Percentiles rank a stretch among this genome's conserved stretches.
Conservation (phyloP, 176 grass and related monocot species). For the Sorghum bicolor region DNA sequence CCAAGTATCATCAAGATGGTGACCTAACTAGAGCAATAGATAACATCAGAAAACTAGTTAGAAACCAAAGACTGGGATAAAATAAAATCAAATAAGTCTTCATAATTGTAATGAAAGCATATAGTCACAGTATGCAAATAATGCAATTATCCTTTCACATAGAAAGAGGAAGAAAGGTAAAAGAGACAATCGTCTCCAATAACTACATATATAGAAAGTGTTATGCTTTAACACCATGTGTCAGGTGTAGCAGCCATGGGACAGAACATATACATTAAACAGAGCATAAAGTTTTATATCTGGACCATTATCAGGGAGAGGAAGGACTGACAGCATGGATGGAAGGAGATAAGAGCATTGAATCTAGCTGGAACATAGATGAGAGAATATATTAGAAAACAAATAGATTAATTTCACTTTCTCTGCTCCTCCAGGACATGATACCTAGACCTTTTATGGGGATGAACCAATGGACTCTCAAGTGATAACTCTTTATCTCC, state of each 20-base stretch:
- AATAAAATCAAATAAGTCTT: not conserved
- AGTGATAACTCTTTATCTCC: not conserved
- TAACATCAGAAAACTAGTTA: constrained; percentile 31
- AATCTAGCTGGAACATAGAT: not conserved
- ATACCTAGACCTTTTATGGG: not conserved
- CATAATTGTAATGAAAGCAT: constrained; percentile 7
- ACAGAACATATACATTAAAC: not conserved
- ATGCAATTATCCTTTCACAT: constrained; percentile 14
- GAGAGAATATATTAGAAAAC: not conserved
- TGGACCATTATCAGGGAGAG: not conserved
- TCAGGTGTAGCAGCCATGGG: not conserved
- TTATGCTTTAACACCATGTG: not conserved
- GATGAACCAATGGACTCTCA: not conserved
- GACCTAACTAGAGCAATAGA: constrained; percentile 71
- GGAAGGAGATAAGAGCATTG: not conserved
- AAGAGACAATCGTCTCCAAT: not conserved
- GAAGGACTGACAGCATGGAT: not conserved
- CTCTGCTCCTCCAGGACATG: not conserved
- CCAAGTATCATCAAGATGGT: constrained; percentile 96
- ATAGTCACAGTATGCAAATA: constrained; percentile 12
- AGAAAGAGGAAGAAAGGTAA: not conserved
- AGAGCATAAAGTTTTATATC: constrained; percentile 3
- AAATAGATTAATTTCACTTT: not conserved
- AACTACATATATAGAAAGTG: constrained; percentile 15
- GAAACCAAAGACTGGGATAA: not conserved